Conservation (phyloP, 345 rosid species). For the Isatis tinctoria region DNA sequence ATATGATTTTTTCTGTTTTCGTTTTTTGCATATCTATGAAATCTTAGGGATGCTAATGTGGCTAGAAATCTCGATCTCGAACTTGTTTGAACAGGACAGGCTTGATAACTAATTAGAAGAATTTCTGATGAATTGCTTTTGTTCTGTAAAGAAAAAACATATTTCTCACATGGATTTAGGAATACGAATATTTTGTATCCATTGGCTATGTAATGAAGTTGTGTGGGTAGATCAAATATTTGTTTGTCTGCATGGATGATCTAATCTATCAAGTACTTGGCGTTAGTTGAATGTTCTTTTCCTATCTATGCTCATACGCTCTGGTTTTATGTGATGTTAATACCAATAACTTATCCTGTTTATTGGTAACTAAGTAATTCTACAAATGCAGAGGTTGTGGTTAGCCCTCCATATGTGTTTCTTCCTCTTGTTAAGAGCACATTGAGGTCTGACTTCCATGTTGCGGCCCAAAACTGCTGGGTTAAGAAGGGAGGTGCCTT, state of each 20-base stretch:
- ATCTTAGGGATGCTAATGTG: background rate
- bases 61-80: background rate
- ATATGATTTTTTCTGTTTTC: background rate
- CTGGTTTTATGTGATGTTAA: background rate
- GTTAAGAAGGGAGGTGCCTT: constrained; percentile 93
- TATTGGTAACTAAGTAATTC: background rate
- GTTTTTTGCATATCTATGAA: background rate
- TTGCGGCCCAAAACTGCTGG: constrained; percentile 97
- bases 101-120: background rate
- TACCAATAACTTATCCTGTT: background rate
- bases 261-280: background rate
- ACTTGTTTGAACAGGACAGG: background rate
- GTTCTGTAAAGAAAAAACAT: background rate
- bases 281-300: background rate
- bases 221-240: background rate
- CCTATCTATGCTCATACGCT: background rate
- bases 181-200: background rate
- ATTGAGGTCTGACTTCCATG: constrained; percentile 68
- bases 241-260: background rate
- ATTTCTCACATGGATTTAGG: background rate
- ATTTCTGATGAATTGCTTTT: background rate
- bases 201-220: background rate
- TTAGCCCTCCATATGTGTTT: constrained; percentile 84
- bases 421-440: constrained; percentile 61
- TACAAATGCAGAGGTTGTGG: constrained; percentile 63